Evolutionary conservation across 2,329 filamentous ascomycete species (phyloP), one percentile per base, ranked within the genome.

Genomic region (Trichoderma semiorbis): DNA sequence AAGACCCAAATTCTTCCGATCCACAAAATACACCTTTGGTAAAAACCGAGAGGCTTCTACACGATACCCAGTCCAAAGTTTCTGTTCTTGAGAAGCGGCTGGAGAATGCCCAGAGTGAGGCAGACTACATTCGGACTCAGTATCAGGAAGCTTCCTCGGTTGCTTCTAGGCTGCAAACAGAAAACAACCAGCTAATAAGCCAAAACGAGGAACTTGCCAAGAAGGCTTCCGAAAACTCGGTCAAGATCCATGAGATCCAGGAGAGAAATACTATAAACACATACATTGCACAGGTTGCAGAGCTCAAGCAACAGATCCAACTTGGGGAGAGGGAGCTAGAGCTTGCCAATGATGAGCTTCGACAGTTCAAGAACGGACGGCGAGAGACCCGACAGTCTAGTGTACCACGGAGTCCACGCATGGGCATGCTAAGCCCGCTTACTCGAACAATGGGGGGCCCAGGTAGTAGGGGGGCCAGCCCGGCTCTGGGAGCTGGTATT

Each of bases 131-230:
- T 14, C 85, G 88, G 67, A 83, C 84, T 5, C 82, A 85, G 11
- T 93, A 92, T 75, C 90, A 91, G 75, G 83, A 86, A 26, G 85
- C 87, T 1, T 88, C 87, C 10, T 83, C 84, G 36, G 78, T 82
- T 1, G 85, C 84, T 3, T 81, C 81, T 16, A 81, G 83, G 18
- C 79, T 89, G 3, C 79, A 81, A 24, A 76, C 80, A 2, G 85
- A 88, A 75, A 87, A 86, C 74, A 78, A 78, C 21, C 80, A 82
- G 8, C 81, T 91, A 2, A 81, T 82, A 67, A 77, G 76, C 11
- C 79, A 81, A 30, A 79, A 85, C 18, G 78, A 79, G 24, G 80
- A 83, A 5, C 81, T 88, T 1, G 75, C 78, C 61, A 80, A 79
- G 53, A 83, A 80, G 69, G 83, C 85, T 3, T 78, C 81, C 26